Conservation (phyloP, 768 basidiomycete species). For the Clitopilus passeckerianus region DNA sequence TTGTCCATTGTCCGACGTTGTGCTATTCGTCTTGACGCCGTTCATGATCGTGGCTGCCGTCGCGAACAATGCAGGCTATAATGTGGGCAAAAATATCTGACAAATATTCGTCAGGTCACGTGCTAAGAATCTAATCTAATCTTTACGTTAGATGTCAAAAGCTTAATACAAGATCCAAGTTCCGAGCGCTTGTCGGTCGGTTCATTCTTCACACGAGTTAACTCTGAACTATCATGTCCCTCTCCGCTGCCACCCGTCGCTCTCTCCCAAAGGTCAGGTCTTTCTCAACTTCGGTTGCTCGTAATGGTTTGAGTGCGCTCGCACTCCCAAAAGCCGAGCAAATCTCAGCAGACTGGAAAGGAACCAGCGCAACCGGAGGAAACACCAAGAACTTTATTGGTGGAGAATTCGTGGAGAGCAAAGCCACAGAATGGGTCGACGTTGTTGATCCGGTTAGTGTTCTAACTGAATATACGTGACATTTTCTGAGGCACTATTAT, state of each 20-base stretch:
- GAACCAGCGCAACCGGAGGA: constrained; percentile 81
- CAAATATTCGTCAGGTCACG: neutral
- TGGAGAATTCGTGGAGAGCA: constrained; percentile 86
- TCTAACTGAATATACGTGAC: neutral
- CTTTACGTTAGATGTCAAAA: neutral
- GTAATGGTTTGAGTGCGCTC: constrained; percentile 43
- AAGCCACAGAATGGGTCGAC: constrained; percentile 75
- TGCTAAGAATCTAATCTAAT: neutral
- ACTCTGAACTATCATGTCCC: constrained; percentile 21
- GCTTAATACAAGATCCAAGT: neutral
- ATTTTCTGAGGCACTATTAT: neutral
- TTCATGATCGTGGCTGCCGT: neutral
- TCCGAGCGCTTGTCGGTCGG: constrained; percentile 1
- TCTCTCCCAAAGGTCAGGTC: constrained; percentile 20
- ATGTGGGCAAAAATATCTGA: neutral
- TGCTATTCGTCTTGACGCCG: neutral
- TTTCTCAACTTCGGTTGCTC: constrained; percentile 43
- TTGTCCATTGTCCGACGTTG: neutral
- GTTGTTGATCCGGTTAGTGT: constrained; percentile 80
- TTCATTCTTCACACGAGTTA: neutral
- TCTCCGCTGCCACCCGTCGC: constrained; percentile 26
- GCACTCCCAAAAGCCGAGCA: constrained; percentile 63
- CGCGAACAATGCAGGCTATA: neutral
- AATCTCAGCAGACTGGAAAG: constrained; percentile 76
- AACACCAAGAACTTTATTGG: constrained; percentile 90